phyloP scores from a whole-genome alignment of 2,329 filamentous ascomycete species.

The Waltergamsia citrina region DNA sequence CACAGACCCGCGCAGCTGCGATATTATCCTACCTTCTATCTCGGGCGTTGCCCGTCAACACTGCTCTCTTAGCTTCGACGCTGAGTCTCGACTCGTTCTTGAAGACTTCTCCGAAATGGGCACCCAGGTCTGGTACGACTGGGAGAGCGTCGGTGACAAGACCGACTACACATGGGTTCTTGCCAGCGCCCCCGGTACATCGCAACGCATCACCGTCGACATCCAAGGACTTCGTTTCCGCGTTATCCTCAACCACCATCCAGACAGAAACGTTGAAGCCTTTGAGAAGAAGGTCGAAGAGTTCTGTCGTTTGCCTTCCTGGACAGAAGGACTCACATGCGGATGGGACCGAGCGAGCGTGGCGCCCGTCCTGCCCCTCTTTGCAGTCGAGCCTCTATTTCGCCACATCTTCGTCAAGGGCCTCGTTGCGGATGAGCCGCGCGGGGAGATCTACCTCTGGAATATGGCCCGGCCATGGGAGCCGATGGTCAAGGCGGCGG shows the following conservation, averaged over 20 bases:
- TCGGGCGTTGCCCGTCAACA: conserved; percentile 23
- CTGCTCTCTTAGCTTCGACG: conserved; percentile 28
- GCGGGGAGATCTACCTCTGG: conserved; percentile 29
- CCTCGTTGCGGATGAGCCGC: conserved; percentile 14
- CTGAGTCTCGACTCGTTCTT: conserved; percentile 24
- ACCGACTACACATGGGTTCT: conserved; percentile 25
- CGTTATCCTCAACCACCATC: conserved; percentile 24
- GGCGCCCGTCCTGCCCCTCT: conserved; percentile 14
- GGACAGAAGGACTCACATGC: conserved; percentile 15
- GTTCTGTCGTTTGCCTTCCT: conserved; percentile 18
- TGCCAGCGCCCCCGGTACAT: conserved; percentile 17
- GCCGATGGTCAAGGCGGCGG: conserved; percentile 29
- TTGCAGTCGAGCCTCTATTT: conserved; percentile 17
- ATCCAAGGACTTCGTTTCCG: conserved; percentile 29
- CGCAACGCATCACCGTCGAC: conserved; percentile 24
- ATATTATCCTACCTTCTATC: conserved; percentile 24
- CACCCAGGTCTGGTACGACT: conserved; percentile 32
- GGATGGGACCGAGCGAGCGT: conserved; percentile 17
- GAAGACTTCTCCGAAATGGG: conserved; percentile 25
- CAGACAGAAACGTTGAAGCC: conserved; percentile 18
- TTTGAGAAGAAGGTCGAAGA: conserved; percentile 22
- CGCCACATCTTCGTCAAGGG: conserved; percentile 26
- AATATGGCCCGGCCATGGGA: conserved; percentile 30
- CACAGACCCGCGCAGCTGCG: conserved; percentile 23
- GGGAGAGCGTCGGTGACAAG: conserved; percentile 25